Evolutionary conservation across 176 grass and related monocot species (phyloP).

Genomic region (Musa acuminata): DNA sequence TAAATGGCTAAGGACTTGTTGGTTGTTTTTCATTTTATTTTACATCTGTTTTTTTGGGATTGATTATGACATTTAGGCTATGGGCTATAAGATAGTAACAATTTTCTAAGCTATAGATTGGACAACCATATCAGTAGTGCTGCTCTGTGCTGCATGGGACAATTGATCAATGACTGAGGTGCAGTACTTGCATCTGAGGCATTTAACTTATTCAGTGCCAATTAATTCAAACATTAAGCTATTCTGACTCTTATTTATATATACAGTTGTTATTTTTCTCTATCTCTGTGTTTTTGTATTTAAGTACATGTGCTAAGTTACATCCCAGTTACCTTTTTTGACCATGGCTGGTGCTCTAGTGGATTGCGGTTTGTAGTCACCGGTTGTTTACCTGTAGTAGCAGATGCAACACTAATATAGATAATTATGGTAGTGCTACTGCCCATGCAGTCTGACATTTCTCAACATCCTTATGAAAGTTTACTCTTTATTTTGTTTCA

Average conservation of each 20-base stretch:
- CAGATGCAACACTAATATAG: too few relatives aligned
- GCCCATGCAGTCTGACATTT: too few relatives aligned
- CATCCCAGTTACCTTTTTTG: too few relatives aligned
- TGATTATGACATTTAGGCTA: not conserved
- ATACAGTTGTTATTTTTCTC: not conserved
- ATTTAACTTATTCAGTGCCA: not conserved
- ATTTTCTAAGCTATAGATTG: not conserved
- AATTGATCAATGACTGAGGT: not conserved
- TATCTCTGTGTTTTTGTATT: not conserved
- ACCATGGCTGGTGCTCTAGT: too few relatives aligned
- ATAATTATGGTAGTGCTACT: too few relatives aligned
- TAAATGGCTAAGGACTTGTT: not conserved
- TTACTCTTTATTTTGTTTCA: not conserved
- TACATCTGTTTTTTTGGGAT: not conserved
- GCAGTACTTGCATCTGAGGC: not conserved
- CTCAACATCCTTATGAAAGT: too few relatives aligned
- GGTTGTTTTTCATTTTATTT: not conserved
- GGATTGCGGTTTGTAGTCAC: too few relatives aligned
- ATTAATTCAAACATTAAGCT: not conserved
- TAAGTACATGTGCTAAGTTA: too few relatives aligned
- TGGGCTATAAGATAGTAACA: not conserved
- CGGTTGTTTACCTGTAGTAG: too few relatives aligned
- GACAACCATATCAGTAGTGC: not conserved
- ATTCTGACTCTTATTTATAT: too few relatives aligned
- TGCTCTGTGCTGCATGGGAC: not conserved